Base-by-base conservation (phyloP, 2,329 filamentous ascomycete species). In the Aureobasidium sp. region DNA sequence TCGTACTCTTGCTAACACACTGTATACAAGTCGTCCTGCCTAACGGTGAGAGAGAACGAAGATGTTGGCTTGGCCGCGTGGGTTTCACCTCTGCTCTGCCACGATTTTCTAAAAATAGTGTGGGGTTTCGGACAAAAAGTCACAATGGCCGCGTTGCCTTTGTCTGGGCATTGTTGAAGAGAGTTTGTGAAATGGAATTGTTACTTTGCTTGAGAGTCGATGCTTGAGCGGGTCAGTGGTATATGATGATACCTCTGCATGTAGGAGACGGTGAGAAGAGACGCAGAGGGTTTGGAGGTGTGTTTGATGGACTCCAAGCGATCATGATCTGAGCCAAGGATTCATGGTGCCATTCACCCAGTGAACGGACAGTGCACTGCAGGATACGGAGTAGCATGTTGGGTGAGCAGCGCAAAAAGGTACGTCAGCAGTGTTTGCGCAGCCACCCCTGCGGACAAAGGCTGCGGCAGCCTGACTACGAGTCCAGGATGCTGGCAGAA, bases 341-440 rank as follows among this genome's bases (percentile, higher is more conserved):
- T 34, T 57, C 27, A 27, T 44, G 39, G 53, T 57, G 53, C 53
- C 39, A 45, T 57, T 57, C 53, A 57, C 39, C 27, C n/a, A 21
- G 30, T 27, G 27, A 57, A 44, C 53, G 50, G 21, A 42, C 14
- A 54, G 36, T 54, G 50, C 34, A 51, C 16, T 32, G 51, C 51
- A 27, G 27, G 21, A 21, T 21, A 21, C 21, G 21, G 21, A 21
- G 21, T 21, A 21, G 21, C 21, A 42, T 44, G 39, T 57, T 57
- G 53, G 53, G 29, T 10, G 27, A 30, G 45, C 45, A 48, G 50
- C 36, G 16, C 3, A 14, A 44, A 57, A 45, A 57, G 5, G 53
- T 57, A 57, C 53, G 53, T 57, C 53, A 57, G 53, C 53, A 45
- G 39, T 54, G 50, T 42, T 54, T 54, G 53, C 53, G 41, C 39